phyloP scores from a whole-genome alignment of 768 basidiomycete genomes.

The Lactarius psammicola region DNA sequence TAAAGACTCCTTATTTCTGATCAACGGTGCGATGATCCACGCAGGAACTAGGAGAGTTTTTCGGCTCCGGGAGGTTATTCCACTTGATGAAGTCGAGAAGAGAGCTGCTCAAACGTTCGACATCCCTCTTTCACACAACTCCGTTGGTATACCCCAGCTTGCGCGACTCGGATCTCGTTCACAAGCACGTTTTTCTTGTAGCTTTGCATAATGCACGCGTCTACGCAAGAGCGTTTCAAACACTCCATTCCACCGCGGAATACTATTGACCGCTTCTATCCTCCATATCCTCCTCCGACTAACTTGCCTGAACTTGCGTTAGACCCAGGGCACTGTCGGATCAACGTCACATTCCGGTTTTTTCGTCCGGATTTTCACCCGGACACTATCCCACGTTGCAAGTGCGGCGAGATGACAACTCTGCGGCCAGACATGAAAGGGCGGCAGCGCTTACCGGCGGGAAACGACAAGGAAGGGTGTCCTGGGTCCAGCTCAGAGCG shows the following conservation, averaged over 20 bases:
- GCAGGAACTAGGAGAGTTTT: slow-evolving; percentile 65
- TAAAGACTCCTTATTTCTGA: neutral
- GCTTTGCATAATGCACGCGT: slow-evolving; percentile 87
- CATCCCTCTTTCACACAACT: slow-evolving; percentile 74
- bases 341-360: slow-evolving; percentile 86
- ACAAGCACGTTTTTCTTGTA: slow-evolving; percentile 32
- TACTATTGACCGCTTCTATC: slow-evolving; percentile 69
- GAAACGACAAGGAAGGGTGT: slow-evolving; percentile 20
- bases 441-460: slow-evolving; percentile 36
- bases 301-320: slow-evolving; percentile 20
- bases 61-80: slow-evolving; percentile 73
- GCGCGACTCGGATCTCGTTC: slow-evolving; percentile 7
- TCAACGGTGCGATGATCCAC: neutral
- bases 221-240: slow-evolving; percentile 80
- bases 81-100: slow-evolving; percentile 53
- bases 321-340: slow-evolving; percentile 36
- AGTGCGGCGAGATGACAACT: slow-evolving; percentile 68
- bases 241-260: slow-evolving; percentile 73
- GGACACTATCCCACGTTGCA: slow-evolving; percentile 63
- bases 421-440: slow-evolving; percentile 81
- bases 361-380: slow-evolving; percentile 80
- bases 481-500: slow-evolving; percentile 36
- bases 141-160: slow-evolving; percentile 44
- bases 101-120: slow-evolving; percentile 73
- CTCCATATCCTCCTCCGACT: slow-evolving; percentile 43